phyloP scores from a whole-genome alignment of 257 asterid genomes.

The Gardenia jasminoides region DNA sequence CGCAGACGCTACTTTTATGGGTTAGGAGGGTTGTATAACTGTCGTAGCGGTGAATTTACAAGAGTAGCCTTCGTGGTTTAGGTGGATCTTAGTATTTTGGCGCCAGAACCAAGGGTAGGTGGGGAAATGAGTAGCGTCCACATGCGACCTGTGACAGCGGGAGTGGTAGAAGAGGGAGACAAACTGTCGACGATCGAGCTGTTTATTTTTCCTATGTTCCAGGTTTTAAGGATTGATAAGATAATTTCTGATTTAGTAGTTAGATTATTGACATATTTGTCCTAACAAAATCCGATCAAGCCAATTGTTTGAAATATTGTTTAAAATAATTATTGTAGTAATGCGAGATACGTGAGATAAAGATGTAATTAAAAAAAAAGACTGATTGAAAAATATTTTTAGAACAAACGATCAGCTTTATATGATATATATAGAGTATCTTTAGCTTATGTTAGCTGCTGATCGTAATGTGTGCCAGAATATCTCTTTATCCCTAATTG shows the following conservation, averaged over 20 bases:
- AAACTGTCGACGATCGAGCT: slow-evolving; percentile 8
- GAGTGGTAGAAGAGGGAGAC: slow-evolving; percentile 36
- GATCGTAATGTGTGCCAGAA: not conserved
- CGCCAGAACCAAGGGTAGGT: not conserved
- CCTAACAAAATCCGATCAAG: not conserved
- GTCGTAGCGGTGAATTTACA: slow-evolving; percentile 23
- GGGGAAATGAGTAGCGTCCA: slow-evolving; percentile 13
- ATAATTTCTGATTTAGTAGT: not conserved
- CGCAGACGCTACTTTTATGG: slow-evolving; percentile 7
- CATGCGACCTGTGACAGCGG: not conserved
- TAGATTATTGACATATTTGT: not conserved
- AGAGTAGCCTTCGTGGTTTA: not conserved
- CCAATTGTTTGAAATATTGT: too few relatives aligned
- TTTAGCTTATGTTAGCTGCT: too few relatives aligned
- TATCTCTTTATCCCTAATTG: too few relatives aligned
- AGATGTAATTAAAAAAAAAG: too few relatives aligned
- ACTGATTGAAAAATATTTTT: too few relatives aligned
- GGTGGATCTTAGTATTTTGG: not conserved
- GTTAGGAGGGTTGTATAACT: slow-evolving; percentile 17
- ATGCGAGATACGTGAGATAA: too few relatives aligned
- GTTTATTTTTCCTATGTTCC: slow-evolving; percentile 25
- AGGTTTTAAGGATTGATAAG: slow-evolving; percentile 16
- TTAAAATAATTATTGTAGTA: too few relatives aligned
- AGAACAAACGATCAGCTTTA: too few relatives aligned
- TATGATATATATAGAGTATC: too few relatives aligned